These are phyloP conservation scores for Plasmodium ovale DNA, from an alignment of 169 alveolate genomes.

Conservation along the genomic window DNA sequence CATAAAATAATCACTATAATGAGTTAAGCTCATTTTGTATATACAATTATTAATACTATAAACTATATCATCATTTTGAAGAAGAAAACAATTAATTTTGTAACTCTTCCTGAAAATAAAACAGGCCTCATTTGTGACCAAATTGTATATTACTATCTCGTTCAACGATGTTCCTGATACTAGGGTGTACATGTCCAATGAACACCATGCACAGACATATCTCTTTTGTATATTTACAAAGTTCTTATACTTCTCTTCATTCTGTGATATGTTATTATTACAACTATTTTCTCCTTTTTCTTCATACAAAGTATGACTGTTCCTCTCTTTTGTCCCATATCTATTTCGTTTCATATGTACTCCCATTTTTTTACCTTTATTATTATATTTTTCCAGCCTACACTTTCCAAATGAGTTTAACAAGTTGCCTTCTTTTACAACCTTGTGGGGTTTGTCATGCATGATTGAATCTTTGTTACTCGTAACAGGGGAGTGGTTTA, in stretches of 20 bases:
- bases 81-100: constrained; percentile 13
- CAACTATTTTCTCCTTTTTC: background rate
- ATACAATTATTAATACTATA: constrained; percentile 31
- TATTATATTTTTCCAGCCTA: background rate
- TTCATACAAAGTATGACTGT: background rate
- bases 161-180: constrained; percentile 26
- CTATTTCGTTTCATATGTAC: too few relatives aligned
- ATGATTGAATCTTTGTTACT: background rate
- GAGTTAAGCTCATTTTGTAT: constrained; percentile 31
- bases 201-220: constrained; percentile 17
- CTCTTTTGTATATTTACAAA: background rate
- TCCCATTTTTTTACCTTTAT: background rate
- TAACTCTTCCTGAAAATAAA: background rate
- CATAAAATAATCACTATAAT: constrained; percentile 20
- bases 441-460: background rate
- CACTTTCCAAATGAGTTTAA: background rate
- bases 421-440: background rate
- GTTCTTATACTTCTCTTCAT: background rate
- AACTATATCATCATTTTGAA: constrained; percentile 19
- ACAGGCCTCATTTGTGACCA: constrained; percentile 17
- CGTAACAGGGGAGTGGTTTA: background rate
- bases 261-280: background rate
- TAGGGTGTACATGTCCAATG: constrained; percentile 29
- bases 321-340: too few relatives aligned
- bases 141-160: constrained; percentile 25